A percentile compares a stretch with the other conserved stretches of the same genome.
These are phyloP conservation scores for Miscanthus lutarioriparius DNA, from an alignment of 176 grass and related monocot species.

Conservation along the genomic window DNA sequence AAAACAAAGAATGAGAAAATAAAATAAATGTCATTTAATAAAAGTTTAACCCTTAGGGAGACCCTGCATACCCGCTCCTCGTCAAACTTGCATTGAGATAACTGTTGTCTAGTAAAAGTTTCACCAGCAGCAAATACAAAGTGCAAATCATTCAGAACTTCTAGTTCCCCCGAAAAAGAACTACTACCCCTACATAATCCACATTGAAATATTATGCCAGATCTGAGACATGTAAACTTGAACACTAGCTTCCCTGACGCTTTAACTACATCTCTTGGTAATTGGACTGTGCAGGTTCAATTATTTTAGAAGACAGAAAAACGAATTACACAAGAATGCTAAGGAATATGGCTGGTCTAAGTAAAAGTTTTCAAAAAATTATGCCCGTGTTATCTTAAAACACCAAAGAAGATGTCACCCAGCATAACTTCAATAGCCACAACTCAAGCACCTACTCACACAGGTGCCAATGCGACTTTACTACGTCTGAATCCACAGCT, in stretches of 20 bases:
- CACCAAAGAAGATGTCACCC: neutral
- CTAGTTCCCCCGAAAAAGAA: neutral
- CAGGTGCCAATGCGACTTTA: neutral
- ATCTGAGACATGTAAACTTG: neutral
- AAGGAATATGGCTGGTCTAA: neutral
- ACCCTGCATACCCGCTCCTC: neutral
- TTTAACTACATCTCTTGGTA: neutral
- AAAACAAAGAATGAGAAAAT: neutral
- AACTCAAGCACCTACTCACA: neutral
- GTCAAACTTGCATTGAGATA: neutral
- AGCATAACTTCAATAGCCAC: neutral
- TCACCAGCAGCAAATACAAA: neutral
- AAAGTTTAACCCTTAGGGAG: neutral
- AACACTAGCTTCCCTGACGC: neutral
- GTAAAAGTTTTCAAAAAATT: neutral
- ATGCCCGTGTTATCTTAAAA: neutral
- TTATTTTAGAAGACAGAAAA: neutral
- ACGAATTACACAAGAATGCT: neutral
- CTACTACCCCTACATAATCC: neutral
- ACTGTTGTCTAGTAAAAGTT: neutral
- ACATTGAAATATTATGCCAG: neutral
- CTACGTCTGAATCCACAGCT: neutral
- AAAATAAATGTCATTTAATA: neutral
- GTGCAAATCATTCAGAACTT: neutral
- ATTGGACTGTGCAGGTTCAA: neutral